These are phyloP conservation scores for Neofusicoccum laricinum DNA, from an alignment of 2,329 filamentous ascomycete genomes.

Conservation along the genomic window DNA sequence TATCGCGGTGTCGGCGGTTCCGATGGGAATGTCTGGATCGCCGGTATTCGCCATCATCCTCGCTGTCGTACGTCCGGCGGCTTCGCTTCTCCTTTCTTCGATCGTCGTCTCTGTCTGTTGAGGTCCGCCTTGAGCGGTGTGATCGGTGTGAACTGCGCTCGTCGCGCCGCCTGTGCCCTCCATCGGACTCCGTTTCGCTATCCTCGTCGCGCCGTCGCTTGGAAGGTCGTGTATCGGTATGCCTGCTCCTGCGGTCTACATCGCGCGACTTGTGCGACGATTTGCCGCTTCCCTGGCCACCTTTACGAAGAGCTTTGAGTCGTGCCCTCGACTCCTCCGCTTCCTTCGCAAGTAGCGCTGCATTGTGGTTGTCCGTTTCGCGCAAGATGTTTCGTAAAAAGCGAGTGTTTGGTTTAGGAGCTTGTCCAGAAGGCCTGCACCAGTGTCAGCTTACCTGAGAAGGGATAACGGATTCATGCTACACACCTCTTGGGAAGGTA, in stretches of 20 bases:
- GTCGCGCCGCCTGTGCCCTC: slow-evolving; percentile 24
- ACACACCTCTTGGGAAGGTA: slow-evolving; percentile 56
- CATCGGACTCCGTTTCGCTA: slow-evolving; percentile 20
- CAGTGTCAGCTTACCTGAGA: neutral
- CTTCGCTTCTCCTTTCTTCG: slow-evolving; percentile 19
- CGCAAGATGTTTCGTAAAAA: slow-evolving; percentile 87
- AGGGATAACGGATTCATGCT: neutral
- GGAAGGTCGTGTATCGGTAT: neutral
- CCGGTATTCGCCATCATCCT: slow-evolving; percentile 16
- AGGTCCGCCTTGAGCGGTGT: slow-evolving; percentile 19
- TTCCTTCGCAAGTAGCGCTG: slow-evolving; percentile 79
- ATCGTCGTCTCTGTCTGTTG: slow-evolving; percentile 10
- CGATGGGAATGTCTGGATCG: slow-evolving; percentile 23
- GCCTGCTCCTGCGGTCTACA: neutral
- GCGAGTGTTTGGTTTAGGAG: slow-evolving; percentile 84
- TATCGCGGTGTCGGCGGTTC: slow-evolving; percentile 16
- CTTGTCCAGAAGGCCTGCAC: slow-evolving; percentile 60
- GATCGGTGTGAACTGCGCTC: slow-evolving; percentile 16
- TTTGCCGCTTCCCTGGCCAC: slow-evolving; percentile 36
- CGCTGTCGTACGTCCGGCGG: slow-evolving; percentile 18
- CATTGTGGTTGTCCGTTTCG: slow-evolving; percentile 86
- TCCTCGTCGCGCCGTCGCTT: slow-evolving; percentile 19
- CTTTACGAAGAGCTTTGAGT: slow-evolving; percentile 48
- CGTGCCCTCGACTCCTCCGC: slow-evolving; percentile 73
- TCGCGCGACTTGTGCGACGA: neutral